These are phyloP conservation scores for Clarireedia monteithiana DNA, from an alignment of 2,329 filamentous ascomycete species.

Conservation along the genomic window DNA sequence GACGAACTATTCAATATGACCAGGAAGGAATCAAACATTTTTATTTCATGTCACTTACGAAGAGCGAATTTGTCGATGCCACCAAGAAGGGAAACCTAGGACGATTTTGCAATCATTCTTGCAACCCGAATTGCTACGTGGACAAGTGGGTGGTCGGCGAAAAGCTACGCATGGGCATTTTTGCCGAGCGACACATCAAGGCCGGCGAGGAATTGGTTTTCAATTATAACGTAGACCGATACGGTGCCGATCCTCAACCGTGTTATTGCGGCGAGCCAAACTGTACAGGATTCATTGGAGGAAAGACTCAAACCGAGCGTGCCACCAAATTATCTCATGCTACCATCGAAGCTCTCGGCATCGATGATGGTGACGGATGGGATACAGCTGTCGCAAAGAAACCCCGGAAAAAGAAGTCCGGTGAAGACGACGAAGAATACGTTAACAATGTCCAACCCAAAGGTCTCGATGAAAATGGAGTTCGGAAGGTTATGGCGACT, in stretches of 20 bases:
- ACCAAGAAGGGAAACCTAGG: constrained; percentile 95
- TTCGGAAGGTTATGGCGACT: constrained; percentile 91
- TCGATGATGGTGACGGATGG: constrained; percentile 89
- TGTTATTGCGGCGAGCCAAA: constrained; percentile 95
- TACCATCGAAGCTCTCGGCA: constrained; percentile 90
- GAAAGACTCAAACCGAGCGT: constrained; percentile 94
- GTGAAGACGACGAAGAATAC: constrained; percentile 92
- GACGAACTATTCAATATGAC: constrained; percentile 88
- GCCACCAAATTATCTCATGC: constrained; percentile 85
- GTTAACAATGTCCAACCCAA: constrained; percentile 80
- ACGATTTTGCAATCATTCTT: constrained; percentile 97
- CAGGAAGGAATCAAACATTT: constrained; percentile 97
- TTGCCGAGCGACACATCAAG: constrained; percentile 76
- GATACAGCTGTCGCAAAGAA: constrained; percentile 85
- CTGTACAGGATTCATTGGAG: constrained; percentile 93
- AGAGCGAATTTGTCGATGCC: constrained; percentile 94
- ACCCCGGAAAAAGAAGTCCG: constrained; percentile 83
- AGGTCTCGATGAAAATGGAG: constrained; percentile 71
- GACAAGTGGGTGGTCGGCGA: constrained; percentile 99
- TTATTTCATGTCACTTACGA: constrained; percentile 98
- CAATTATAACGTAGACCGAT: constrained; percentile 99
- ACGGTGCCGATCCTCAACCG: constrained; percentile 91
- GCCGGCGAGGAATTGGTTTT: constrained; percentile 94
- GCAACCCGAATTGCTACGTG: constrained; percentile 97
- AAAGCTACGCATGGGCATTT: constrained; percentile 98